Percentiles rank a stretch among this genome's conserved stretches.
phyloP scores from a whole-genome alignment of 768 basidiomycete species.

The Mycena venus region DNA sequence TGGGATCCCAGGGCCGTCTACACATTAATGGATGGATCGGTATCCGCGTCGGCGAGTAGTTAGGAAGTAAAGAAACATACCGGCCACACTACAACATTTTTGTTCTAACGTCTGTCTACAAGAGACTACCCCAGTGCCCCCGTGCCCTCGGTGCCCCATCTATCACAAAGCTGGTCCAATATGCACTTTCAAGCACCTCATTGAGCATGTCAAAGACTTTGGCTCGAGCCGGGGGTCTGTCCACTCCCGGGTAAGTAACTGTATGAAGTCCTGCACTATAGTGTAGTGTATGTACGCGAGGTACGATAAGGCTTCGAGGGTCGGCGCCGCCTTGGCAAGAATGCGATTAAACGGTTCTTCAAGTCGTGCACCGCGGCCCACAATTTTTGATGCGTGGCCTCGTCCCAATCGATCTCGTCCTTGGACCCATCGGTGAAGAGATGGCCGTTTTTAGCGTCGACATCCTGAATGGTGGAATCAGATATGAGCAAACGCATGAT shows the following conservation, averaged over 20 bases:
- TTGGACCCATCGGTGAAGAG: background rate
- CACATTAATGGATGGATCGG: too few species aligned
- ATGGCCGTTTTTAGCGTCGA: background rate
- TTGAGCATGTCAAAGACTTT: too few species aligned
- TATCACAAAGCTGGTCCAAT: too few species aligned
- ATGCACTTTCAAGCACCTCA: too few species aligned
- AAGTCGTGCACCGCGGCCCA: background rate
- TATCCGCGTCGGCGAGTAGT: too few species aligned
- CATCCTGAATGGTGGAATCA: slow-evolving; percentile 3
- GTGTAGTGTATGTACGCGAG: slow-evolving; percentile 3
- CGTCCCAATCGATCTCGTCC: background rate
- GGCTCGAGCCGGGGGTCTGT: slow-evolving; percentile 7
- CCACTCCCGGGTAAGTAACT: background rate
- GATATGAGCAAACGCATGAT: slow-evolving; percentile 5
- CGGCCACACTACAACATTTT: too few species aligned
- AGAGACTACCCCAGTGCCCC: too few species aligned
- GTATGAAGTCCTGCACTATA: background rate
- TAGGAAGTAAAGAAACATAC: too few species aligned
- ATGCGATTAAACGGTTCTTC: slow-evolving; percentile 11
- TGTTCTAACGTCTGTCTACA: too few species aligned
- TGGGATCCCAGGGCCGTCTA: too few species aligned
- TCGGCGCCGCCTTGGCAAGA: background rate
- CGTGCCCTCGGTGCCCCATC: too few species aligned
- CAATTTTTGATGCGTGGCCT: background rate
- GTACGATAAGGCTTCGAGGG: slow-evolving; percentile 11